Percentiles rank a stretch among this genome's conserved stretches.
Evolutionary conservation across 768 basidiomycete species (phyloP).

Genomic region (Leccinellum rugosiceps): DNA sequence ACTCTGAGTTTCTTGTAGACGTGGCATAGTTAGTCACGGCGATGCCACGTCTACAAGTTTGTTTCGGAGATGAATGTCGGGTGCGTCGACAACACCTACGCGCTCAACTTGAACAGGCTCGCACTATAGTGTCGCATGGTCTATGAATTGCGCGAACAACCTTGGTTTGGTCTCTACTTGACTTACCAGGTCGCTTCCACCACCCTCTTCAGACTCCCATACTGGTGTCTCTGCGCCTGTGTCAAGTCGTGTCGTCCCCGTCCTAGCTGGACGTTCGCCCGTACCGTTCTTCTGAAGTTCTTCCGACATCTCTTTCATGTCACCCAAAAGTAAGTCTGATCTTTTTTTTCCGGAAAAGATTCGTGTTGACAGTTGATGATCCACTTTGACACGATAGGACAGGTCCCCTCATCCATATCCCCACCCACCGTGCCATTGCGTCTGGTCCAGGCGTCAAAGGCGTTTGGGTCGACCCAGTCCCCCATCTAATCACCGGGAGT

Average conservation of each 20-base stretch:
- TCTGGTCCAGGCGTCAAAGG: conserved; percentile 24
- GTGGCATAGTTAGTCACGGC: too few species aligned
- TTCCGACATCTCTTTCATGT: conserved; percentile 18
- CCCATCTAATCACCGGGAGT: conserved; percentile 32
- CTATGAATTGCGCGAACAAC: conserved; percentile 5
- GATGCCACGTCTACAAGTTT: too few species aligned
- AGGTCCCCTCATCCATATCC: conserved; percentile 16
- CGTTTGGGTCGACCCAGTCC: conserved; percentile 35
- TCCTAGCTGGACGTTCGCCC: conserved; percentile 22
- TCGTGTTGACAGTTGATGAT: background rate
- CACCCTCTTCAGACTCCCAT: conserved; percentile 20
- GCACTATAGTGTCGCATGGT: background rate
- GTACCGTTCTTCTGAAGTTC: conserved; percentile 17
- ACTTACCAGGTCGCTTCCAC: conserved; percentile 22
- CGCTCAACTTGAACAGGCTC: too few species aligned
- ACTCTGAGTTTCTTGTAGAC: too few species aligned
- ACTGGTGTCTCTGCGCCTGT: conserved; percentile 20
- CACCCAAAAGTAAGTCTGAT: conserved; percentile 20
- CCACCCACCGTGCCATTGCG: conserved; percentile 18
- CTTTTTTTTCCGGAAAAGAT: background rate
- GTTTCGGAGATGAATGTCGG: too few species aligned
- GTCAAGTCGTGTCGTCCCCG: conserved; percentile 24
- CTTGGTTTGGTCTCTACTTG: conserved; percentile 19
- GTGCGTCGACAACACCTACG: background rate
- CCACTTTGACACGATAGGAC: conserved; percentile 7